Percentiles rank a stretch among this genome's conserved stretches.
Evolutionary conservation across 78 protist genomes (phyloP).

Genomic region (Pigoraptor vietnamica): DNA sequence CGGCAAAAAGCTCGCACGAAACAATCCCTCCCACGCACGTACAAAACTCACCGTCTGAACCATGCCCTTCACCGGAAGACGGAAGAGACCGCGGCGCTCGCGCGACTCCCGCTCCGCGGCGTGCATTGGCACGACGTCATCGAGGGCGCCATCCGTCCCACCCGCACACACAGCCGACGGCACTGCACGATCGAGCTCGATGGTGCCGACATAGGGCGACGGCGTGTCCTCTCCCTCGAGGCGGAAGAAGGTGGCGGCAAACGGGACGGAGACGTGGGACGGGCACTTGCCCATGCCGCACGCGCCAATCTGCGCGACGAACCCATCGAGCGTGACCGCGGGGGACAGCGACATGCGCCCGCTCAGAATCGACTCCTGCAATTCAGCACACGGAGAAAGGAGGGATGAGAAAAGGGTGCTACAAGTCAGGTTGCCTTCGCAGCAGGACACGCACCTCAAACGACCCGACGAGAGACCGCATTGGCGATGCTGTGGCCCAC

Average conservation of each 20-base stretch:
- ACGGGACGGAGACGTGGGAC: not conserved
- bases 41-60: not conserved
- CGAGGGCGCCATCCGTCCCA: not conserved
- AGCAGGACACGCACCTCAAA: not conserved
- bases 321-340: not conserved
- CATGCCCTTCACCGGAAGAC: not conserved
- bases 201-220: not conserved
- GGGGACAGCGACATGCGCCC: not conserved
- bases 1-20: not conserved
- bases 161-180: not conserved
- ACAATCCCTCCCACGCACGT: too few species aligned
- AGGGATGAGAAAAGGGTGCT: not conserved
- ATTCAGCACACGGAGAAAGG: not conserved
- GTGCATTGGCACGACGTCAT: too few species aligned
- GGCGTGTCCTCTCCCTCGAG: not conserved
- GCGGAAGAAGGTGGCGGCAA: not conserved
- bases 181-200: not conserved
- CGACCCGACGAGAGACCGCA: not conserved
- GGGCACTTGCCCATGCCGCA: constrained; percentile 1
- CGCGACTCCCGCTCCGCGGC: not conserved
- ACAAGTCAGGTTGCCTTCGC: not conserved
- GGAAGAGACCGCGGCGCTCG: not conserved
- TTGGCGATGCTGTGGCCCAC: not conserved
- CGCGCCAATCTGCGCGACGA: not conserved
- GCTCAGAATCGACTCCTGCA: not conserved